A percentile compares a stretch with the other conserved stretches of the same genome.
phyloP scores from a whole-genome alignment of 768 basidiomycete species.

The Steccherinum ochraceum region DNA sequence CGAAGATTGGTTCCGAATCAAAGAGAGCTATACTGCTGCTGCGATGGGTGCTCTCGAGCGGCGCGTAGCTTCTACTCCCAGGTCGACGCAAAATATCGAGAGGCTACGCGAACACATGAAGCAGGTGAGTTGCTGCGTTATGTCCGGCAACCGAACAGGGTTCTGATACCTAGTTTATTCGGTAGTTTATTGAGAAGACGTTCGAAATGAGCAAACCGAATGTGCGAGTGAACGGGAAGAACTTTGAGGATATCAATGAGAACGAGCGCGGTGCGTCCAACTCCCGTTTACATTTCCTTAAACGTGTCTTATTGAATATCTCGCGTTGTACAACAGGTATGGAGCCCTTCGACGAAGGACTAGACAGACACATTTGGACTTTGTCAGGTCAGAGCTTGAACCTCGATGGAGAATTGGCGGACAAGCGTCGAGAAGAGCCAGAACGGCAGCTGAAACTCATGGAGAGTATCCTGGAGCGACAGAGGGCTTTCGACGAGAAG shows the following conservation, averaged over 20 bases:
- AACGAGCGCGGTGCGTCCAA: conserved; percentile 42
- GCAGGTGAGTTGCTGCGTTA: conserved; percentile 2
- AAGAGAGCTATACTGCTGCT: conserved; percentile 42
- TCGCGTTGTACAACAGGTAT: conserved; percentile 26
- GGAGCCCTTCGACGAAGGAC: conserved; percentile 81
- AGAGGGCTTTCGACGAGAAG: conserved; percentile 25
- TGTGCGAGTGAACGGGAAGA: conserved; percentile 74
- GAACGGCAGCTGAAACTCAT: conserved; percentile 40
- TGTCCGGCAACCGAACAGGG: too few relatives aligned
- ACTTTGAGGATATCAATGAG: conserved; percentile 57
- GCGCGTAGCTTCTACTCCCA: conserved; percentile 32
- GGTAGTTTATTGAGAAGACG: conserved; percentile 55
- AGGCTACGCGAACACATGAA: conserved; percentile 29
- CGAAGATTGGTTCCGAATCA: conserved; percentile 60
- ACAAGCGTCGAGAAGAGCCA: conserved; percentile 59
- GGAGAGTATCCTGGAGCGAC: conserved; percentile 30
- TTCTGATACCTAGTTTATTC: neutral
- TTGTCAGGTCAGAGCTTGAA: conserved; percentile 67
- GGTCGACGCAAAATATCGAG: conserved; percentile 32
- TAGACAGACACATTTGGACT: conserved; percentile 80
- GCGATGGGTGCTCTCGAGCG: conserved; percentile 39
- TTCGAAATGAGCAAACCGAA: conserved; percentile 64
- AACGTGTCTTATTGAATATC: neutral
- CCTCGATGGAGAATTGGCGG: conserved; percentile 69
- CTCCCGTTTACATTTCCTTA: neutral